Evolutionary conservation across 2,329 filamentous ascomycete species (phyloP).

Genomic region (Biscogniauxia mediterranea): DNA sequence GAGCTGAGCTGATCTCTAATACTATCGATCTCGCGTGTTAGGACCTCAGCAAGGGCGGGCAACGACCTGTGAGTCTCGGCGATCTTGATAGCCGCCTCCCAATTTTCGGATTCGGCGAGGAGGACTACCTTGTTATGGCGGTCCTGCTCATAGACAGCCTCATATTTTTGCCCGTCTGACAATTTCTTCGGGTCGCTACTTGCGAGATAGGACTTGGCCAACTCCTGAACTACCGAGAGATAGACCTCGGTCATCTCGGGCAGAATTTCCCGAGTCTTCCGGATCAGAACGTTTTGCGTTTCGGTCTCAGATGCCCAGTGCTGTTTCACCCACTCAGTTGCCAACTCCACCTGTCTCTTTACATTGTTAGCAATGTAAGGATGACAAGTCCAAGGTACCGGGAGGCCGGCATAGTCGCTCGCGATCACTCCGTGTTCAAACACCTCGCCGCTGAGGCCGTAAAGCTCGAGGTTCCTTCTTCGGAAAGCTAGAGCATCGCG

Average conservation of each 20-base stretch:
- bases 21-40: conserved; percentile 51
- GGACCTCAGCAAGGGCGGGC: conserved; percentile 53
- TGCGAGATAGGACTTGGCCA: conserved; percentile 48
- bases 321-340: conserved; percentile 53
- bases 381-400: conserved; percentile 84
- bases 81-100: conserved; percentile 56
- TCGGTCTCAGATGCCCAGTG: conserved; percentile 37
- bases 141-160: conserved; percentile 48
- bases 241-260: conserved; percentile 54
- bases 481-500: conserved; percentile 70
- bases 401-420: conserved; percentile 65
- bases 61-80: conserved; percentile 58
- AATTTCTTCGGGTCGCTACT: conserved; percentile 44
- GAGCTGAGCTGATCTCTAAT: conserved; percentile 36
- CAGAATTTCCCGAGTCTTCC: conserved; percentile 46
- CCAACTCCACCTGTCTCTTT: conserved; percentile 59
- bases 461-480: conserved; percentile 63
- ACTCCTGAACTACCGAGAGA: conserved; percentile 53
- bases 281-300: conserved; percentile 37
- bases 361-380: conserved; percentile 59
- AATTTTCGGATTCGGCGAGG: conserved; percentile 54
- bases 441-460: conserved; percentile 69
- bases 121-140: conserved; percentile 52
- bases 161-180: conserved; percentile 45
- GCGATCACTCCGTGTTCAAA: conserved; percentile 64